Conservation (phyloP, 1,284 basidiomycete species). For the Cutaneotrichosporon mucoides region DNA sequence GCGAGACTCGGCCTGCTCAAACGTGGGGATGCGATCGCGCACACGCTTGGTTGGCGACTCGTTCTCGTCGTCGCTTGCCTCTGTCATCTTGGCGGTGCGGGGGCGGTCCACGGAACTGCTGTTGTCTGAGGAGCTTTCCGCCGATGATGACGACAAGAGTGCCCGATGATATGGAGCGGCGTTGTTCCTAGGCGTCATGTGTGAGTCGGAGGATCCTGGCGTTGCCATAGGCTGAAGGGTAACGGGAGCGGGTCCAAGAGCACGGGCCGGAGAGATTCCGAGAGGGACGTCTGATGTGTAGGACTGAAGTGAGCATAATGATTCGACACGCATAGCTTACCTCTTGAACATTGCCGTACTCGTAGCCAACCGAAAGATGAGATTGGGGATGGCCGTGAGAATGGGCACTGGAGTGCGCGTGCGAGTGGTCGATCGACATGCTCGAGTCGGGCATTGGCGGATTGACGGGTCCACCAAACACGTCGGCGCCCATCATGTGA, state of each 20-base stretch:
- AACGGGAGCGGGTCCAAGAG: constrained; percentile 40
- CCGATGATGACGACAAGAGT: constrained; percentile 6
- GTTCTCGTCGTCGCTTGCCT: constrained; percentile 39
- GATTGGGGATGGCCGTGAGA: not conserved
- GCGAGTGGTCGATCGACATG: not conserved
- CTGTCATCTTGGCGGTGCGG: constrained; percentile 2
- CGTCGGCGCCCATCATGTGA: constrained; percentile 34
- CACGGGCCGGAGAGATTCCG: constrained; percentile 44
- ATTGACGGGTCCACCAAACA: constrained; percentile 20
- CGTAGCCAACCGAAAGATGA: constrained; percentile 6
- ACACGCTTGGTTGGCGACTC: constrained; percentile 38
- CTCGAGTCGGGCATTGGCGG: not conserved
- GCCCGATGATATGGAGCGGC: constrained; percentile 1
- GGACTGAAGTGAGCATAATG: not conserved
- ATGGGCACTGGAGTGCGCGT: not conserved
- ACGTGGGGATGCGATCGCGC: constrained; percentile 8
- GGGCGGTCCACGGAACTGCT: constrained; percentile 19
- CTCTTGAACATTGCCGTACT: constrained; percentile 2
- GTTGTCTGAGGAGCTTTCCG: constrained; percentile 7
- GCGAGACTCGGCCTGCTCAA: not conserved
- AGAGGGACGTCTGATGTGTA: not conserved
- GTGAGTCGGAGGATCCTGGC: constrained; percentile 14
- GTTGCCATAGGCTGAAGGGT: constrained; percentile 26
- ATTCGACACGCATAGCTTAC: not conserved
- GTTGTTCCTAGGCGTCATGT: constrained; percentile 10